Evolutionary conservation across 208 protist genomes (phyloP).

Genomic region (Strigomonas galati): DNA sequence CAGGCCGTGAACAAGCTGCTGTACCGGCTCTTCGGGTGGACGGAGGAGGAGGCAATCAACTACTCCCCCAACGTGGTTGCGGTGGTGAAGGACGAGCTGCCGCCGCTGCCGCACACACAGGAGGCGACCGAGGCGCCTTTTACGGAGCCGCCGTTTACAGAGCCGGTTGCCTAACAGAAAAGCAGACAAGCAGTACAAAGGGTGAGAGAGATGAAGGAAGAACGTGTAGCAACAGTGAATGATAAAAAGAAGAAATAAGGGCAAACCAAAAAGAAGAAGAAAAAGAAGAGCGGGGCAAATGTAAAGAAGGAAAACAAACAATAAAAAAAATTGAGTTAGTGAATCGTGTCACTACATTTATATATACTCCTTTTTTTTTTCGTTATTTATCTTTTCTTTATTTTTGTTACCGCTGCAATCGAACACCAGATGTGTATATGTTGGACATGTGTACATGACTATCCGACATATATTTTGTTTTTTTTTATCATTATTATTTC

Average conservation of each 20-base stretch:
- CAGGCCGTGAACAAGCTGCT: constrained; percentile 43
- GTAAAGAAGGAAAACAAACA: neutral
- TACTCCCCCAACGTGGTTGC: constrained; percentile 28
- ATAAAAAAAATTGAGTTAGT: neutral
- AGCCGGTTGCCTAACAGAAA: neutral
- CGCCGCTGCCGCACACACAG: constrained; percentile 15
- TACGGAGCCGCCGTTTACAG: neutral
- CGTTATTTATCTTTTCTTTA: neutral
- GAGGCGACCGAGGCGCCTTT: neutral
- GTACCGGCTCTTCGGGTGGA: constrained; percentile 47
- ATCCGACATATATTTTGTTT: constrained; percentile 9
- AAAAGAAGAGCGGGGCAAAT: no score
- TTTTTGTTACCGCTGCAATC: no score
- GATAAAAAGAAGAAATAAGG: no score
- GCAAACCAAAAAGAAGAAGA: no score
- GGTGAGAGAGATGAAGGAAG: neutral
- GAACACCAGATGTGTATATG: no score
- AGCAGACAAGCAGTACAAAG: no score
- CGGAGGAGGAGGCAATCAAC: constrained; percentile 30
- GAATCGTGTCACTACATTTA: neutral
- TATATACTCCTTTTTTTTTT: constrained; percentile 13
- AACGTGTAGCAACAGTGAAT: neutral
- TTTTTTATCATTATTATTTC: constrained; percentile 3
- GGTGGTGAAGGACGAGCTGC: constrained; percentile 25
- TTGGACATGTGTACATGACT: no score